Conservation (phyloP, 495 filamentous ascomycete genomes). For the Trichoderma erinaceum region DNA sequence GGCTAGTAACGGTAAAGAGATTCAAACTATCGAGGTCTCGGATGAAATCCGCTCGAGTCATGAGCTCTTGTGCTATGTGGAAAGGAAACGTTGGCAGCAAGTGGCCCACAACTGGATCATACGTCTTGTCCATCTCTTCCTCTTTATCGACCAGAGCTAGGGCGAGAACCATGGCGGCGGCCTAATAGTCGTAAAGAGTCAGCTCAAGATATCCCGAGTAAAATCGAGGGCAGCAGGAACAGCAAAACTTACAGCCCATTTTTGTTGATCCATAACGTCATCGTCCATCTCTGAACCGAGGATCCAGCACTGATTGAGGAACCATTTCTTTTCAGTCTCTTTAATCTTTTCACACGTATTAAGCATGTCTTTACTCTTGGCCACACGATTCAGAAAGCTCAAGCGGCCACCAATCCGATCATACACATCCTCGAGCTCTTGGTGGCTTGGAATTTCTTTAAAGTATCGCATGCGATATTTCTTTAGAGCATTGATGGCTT, state of each 20-base stretch:
- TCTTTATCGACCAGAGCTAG: constrained; percentile 80
- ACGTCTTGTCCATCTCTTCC: constrained; percentile 55
- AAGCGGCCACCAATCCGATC: constrained; percentile 78
- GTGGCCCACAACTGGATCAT: constrained; percentile 62
- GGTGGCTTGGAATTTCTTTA: constrained; percentile 45
- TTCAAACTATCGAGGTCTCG: constrained; percentile 87
- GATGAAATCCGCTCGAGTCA: constrained; percentile 95
- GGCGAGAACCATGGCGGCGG: constrained; percentile 89
- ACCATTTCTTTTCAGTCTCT: constrained; percentile 82
- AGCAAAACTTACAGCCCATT: constrained; percentile 63
- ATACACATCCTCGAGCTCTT: constrained; percentile 70
- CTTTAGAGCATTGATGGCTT: constrained; percentile 67
- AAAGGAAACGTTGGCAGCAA: constrained; percentile 75
- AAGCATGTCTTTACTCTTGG: constrained; percentile 71
- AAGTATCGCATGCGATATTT: constrained; percentile 70
- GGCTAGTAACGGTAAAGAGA: constrained; percentile 87
- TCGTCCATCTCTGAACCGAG: constrained; percentile 92
- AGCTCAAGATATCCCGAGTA: background rate
- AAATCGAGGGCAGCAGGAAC: background rate
- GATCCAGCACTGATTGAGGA: constrained; percentile 92
- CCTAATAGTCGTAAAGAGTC: constrained; percentile 34
- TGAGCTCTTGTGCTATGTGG: constrained; percentile 77
- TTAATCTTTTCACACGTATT: constrained; percentile 73
- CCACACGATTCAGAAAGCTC: constrained; percentile 78
- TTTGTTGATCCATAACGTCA: constrained; percentile 98